Base-by-base conservation (phyloP, 352 stramenopile genomes). In the Globisporangium takayamanum region DNA sequence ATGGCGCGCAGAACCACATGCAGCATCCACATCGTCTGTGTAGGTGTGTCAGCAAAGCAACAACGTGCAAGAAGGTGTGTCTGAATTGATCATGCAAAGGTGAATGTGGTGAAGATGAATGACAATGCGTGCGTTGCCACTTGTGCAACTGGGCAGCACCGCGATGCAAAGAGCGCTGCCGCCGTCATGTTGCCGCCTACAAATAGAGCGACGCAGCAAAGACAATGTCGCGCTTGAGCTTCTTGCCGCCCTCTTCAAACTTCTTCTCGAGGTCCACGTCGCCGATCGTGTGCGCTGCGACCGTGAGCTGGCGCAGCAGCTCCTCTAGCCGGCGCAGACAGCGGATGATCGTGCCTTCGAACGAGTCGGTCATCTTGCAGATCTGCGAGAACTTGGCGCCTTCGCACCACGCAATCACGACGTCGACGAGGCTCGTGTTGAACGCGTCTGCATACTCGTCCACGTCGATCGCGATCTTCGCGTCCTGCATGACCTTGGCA, bases 161-260 rank as follows among this genome's bases (percentile, higher is more conserved):
- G 22, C 22, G 22, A 22, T 22, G 22, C 22, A 22, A 22, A 22
- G 22, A 22, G 22, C 22, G 22, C 22, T 33, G 28, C 28, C 28
- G 28, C 28, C 33, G 0, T 6, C 8, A 39, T 12, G 33, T 39
- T 12, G 33, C 42, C 54, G 20, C 18, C n/a, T 94, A 99, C 58
- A 99, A 70, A 67, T 99, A 99, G 33, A 99, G 78, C 42, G 95
- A 99, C 51, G 92, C 97, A n/a, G 89, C 97, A 87, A 99, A 99
- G 14, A 99, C 96, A 74, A 99, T 99, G 68, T 99, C 97, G 54
- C 97, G 90, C 75, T 98, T 98, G 67, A 99, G 95, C 58, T 98
- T 94, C 67, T 98, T 96, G 64, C 92, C 87, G 47, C 94, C 96
- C 60, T 98, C 93, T 37, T 98, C 92, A 63, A 99, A 99, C 74